Evolutionary conservation across 2,329 filamentous ascomycete genomes (phyloP), one percentile per base, ranked within the genome.

Genomic region (Ophiostoma novo-ulmi): DNA sequence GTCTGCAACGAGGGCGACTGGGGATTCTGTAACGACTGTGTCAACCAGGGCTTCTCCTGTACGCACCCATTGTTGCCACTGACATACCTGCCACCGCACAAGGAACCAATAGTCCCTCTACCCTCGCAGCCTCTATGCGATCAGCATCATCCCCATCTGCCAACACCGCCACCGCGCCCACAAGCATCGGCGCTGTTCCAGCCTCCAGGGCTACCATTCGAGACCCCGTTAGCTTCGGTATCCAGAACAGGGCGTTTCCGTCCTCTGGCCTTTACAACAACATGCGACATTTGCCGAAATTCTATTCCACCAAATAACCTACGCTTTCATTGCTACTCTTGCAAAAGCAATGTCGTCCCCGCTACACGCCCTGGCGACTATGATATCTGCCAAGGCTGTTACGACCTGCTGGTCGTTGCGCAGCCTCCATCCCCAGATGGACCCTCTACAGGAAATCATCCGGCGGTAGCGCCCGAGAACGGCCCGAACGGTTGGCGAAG

Each of bases 1-100:
- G 79, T 85, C 36, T 98, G 94, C 80, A 97, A 97, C 75, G 89
- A 95, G 73, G 94, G 93, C 5, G 94, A 96, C 77, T 98, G 94
- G 94, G 94, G 94, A 0, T 97, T 92, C 78, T 98, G 94, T 80
- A 93, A 94, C 75, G 82, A 85, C 72, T 98, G 94, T 74, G 92
- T 97, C 39, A 94, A 94, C 72, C 88, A 90, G 78, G 93, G 92
- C 20, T 85, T 85, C 72, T 91, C 89, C 72, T 98, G 94, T 79
- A 91, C 89, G 0, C 94, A 98, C 77, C 85, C 91, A 7, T 83
- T 98, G 0, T 82, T 97, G 0, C 92, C 94, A 0, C 82, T 97
- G 64, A 87, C 89, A 0, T 90, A 93, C 74, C 83, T 86, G 64
- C 78, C 69, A 38, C 76, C 78, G 1, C 75, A 65, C 2, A 38